Evolutionary conservation across 495 filamentous ascomycete genomes (phyloP).

Genomic region (Collariella sp.): DNA sequence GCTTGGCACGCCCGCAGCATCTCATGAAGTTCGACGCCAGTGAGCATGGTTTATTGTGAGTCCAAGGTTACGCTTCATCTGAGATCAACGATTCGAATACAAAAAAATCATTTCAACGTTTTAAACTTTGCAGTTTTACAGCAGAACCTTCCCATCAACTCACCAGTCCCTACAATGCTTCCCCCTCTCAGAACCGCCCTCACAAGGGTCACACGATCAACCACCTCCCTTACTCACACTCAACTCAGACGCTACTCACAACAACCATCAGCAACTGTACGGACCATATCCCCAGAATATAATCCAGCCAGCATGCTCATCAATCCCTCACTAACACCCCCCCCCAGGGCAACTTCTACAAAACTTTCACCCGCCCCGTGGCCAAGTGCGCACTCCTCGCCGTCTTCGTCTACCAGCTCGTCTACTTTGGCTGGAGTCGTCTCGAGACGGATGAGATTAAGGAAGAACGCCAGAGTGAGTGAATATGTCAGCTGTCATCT

Average conservation of each 20-base stretch:
- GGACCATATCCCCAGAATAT: no score
- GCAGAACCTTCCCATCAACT: not conserved
- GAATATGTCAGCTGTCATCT: not conserved
- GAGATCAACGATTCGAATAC: no score
- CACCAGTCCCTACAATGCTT: not conserved
- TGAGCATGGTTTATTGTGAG: no score
- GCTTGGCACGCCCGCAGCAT: not conserved
- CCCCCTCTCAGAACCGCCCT: conserved; percentile 4
- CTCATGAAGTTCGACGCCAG: no score
- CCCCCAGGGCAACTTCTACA: conserved; percentile 63
- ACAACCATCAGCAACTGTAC: conserved; percentile 14
- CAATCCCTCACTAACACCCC: not conserved
- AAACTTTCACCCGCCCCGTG: conserved; percentile 67
- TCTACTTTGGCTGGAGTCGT: conserved; percentile 79
- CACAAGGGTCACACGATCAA: not conserved
- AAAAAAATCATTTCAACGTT: no score
- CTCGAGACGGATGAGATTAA: conserved; percentile 72
- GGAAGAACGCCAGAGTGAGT: conserved; percentile 46
- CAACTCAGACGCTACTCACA: conserved; percentile 11
- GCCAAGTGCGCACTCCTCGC: conserved; percentile 79
- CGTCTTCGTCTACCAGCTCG: conserved; percentile 77
- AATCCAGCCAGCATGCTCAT: no score
- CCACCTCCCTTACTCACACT: not conserved
- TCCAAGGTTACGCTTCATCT: no score
- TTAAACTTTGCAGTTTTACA: no score